Evolutionary conservation across 805 yeast genomes (phyloP), one percentile per base, ranked within the genome.

Genomic region (Candida adriatica): DNA sequence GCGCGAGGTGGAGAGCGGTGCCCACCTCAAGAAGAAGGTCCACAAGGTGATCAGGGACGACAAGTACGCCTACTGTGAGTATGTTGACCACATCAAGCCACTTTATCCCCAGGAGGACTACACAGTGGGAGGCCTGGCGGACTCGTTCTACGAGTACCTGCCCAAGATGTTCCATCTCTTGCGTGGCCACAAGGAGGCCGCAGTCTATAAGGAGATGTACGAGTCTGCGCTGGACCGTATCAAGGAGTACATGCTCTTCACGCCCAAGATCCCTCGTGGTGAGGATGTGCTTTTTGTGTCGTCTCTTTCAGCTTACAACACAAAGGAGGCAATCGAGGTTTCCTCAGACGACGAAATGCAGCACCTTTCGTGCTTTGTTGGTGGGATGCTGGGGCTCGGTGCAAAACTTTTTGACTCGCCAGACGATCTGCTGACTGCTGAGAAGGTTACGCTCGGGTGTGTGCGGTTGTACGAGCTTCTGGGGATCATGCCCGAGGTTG

Each of bases 331-430:
- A 7, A 33, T 37, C 3, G 30, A 35, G 2, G 32, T 39, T 8
- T 13, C 35, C 2, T 54, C 56, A 30, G 49, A 55, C 14, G 40
- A 57, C 27, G 68, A 66, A 35, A 62, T 66, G 61, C 56, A 66
- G 18, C 75, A 70, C 38, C 52, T 70, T 28, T 49, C 68, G 6
- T 75, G 81, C 43, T 70, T 66, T 34, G 55, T 70, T 4, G 79
- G 77, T 11, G 73, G 77, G 3, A 70, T 69, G 64, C 56, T 67
- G 44, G 70, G 70, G 0, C 45, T 73, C 16, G 73, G 71, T 2
- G 57, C 71, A 6, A 62, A 55, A 27, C 34, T 70, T 2, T 58
- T 72, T 13, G 33, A 42, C 22, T 42, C 58, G 8, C 56, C 61
- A 6, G 41, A 50, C 4, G 67, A 66, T 35, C 37, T 64, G 29